Percentiles rank a stretch among this genome's conserved stretches.
These are phyloP conservation scores for Entomortierella parvispora DNA, from an alignment of 192 early-diverging fungal genomes.

Conservation along the genomic window DNA sequence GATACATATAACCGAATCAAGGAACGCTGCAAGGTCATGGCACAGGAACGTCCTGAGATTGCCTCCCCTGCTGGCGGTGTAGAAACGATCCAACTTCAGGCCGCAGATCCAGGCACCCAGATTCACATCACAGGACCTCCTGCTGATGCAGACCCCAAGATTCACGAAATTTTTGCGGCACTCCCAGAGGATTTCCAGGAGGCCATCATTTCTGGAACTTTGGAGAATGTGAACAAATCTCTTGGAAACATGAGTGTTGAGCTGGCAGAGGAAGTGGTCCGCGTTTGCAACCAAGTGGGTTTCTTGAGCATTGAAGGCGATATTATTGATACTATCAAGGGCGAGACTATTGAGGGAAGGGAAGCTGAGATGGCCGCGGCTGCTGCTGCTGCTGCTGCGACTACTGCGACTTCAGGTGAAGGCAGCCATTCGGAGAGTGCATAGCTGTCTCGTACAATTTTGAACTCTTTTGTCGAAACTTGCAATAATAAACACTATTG, in stretches of 20 bases:
- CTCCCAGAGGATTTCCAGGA: conserved; percentile 78
- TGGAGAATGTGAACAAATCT: conserved; percentile 87
- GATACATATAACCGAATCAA: conserved; percentile 85
- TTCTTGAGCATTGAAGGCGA: conserved; percentile 64
- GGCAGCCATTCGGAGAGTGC: too few species aligned
- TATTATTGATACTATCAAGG: conserved; percentile 55
- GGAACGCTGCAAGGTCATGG: conserved; percentile 73
- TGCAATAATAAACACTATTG: too few species aligned
- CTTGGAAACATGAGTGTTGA: conserved; percentile 73
- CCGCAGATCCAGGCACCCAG: conserved; percentile 73
- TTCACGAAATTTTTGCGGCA: conserved; percentile 73
- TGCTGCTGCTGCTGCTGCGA: conserved; percentile 19
- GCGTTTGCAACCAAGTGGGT: conserved; percentile 75
- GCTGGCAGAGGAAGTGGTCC: conserved; percentile 82
- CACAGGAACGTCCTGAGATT: conserved; percentile 59
- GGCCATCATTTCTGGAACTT: conserved; percentile 78
- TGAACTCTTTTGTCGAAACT: too few species aligned
- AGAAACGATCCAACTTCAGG: conserved; percentile 80
- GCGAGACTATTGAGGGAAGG: conserved; percentile 50
- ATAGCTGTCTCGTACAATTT: too few species aligned
- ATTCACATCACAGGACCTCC: conserved; percentile 75
- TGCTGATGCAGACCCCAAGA: conserved; percentile 65
- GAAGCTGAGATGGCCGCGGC: conserved; percentile 47
- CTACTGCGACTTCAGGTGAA: too few species aligned
- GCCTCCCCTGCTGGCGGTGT: conserved; percentile 50